Base-by-base conservation (phyloP, 768 basidiomycete genomes). In the Guyanaporus albipodus region DNA sequence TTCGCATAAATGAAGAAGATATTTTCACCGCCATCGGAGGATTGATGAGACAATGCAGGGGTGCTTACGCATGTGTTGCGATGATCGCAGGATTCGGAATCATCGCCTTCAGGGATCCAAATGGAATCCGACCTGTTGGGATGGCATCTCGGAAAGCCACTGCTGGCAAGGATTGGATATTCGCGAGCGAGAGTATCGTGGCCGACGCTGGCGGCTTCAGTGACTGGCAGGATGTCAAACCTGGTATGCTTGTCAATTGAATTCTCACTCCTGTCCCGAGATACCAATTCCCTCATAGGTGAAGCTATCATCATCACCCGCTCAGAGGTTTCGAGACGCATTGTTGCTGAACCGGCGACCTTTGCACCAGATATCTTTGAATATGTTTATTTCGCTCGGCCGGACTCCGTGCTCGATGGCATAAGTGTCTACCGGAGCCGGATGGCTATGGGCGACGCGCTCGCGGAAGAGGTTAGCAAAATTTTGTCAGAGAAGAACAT, bases 321-420 rank as follows among this genome's bases (percentile, higher is more conserved):
- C 40, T 75, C 71, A 42, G 75, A 77, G 26, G 78, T 97, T 43
- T 79, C 82, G 7, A 77, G 90, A 38, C 81, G 91, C 18, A 80
- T 87, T 58, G 83, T 91, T 40, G 78, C 76, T 9, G 71, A 81
- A 15, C 72, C 82, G 7, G 78, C 81, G 7, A 80, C 78, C 2
- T 96, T 97, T 63, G 89, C 95, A 1, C 96, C 96, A 18, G 96
- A 98, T 69, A 96, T 99, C 59, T 99, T 98, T 63, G 96, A 99
- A 76, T 96, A 82, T 59, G 96, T 99, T 53, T 99, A 99, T 71
- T 92, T 99, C 64, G 93, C 96, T 7, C 84, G 96, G 45, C 96
- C 95, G 0, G 96, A 99, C 70, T 96, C 92, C 6, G 96, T 97
- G 40, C 76, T 99, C 41, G 94, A 99, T 61, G 94, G 95, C 34